Evolutionary conservation across 2,329 filamentous ascomycete species (phyloP).

Genomic region (Fusarium nisikadoi): DNA sequence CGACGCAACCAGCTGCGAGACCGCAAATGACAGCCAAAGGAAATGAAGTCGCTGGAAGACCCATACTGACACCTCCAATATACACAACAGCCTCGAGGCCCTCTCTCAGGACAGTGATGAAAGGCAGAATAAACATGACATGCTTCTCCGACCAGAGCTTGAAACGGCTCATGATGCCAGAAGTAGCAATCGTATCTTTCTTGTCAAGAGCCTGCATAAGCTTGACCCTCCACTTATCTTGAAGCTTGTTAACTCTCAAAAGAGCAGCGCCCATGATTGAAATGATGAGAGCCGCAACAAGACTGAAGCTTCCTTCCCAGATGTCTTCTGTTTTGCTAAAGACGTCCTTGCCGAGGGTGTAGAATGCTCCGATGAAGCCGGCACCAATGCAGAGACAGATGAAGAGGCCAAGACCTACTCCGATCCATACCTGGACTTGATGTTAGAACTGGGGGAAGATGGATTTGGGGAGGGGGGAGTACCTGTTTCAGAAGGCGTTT

Average conservation of each 20-base stretch:
- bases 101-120: neutral
- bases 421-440: neutral
- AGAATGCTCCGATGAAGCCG: neutral
- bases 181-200: neutral
- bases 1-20: neutral
- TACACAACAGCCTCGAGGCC: neutral
- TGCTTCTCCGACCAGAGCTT: neutral
- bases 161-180: neutral
- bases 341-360: neutral
- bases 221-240: neutral
- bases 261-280: neutral
- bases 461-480: rapidly evolving
- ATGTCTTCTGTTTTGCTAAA: constrained; percentile 1
- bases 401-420: neutral
- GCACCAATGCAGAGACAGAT: neutral
- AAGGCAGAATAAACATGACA: neutral
- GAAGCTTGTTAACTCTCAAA: neutral
- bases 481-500: neutral
- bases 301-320: neutral
- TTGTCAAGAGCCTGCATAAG: neutral
- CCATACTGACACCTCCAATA: neutral
- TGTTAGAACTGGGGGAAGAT: too few species aligned
- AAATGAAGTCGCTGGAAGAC: neutral
- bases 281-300: neutral
- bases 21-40: neutral